Percentiles rank a stretch among this genome's conserved stretches.
Evolutionary conservation across 352 stramenopile genomes (phyloP).

Genomic region (Phytophthora cactorum): DNA sequence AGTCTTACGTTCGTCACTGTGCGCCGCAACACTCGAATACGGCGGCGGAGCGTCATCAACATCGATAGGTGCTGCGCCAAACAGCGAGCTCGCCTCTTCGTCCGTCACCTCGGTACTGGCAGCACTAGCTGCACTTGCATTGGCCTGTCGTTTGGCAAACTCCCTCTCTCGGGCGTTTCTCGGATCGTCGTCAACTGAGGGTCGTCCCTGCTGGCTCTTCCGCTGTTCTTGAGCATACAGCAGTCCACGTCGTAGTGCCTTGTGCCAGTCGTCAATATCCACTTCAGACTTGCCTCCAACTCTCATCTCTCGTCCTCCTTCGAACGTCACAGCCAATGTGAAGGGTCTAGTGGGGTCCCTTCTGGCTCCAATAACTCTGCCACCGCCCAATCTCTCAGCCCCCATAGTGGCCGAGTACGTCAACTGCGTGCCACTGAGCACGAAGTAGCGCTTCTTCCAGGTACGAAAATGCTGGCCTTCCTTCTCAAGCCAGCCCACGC

Average conservation of each 20-base stretch:
- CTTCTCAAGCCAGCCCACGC: slow-evolving; percentile 74
- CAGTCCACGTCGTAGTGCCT: slow-evolving; percentile 54
- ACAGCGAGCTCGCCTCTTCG: slow-evolving; percentile 39
- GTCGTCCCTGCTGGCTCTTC: slow-evolving; percentile 27
- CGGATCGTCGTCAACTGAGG: slow-evolving; percentile 34
- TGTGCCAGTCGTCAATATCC: slow-evolving; percentile 80
- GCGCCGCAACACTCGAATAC: slow-evolving; percentile 23
- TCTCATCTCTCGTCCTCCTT: slow-evolving; percentile 70
- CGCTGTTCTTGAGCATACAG: slow-evolving; percentile 44
- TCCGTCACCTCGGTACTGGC: slow-evolving; percentile 28
- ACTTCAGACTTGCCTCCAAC: slow-evolving; percentile 64
- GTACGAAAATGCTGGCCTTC: slow-evolving; percentile 69
- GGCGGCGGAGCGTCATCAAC: slow-evolving; percentile 21
- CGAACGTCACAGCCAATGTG: slow-evolving; percentile 67
- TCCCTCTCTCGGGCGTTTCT: slow-evolving; percentile 31
- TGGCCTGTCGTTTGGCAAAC: slow-evolving; percentile 41
- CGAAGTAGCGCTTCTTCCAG: slow-evolving; percentile 83
- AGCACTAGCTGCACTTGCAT: slow-evolving; percentile 21
- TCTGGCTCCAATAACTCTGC: slow-evolving; percentile 59
- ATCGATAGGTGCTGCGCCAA: slow-evolving; percentile 22
- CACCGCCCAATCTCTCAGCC: slow-evolving; percentile 49
- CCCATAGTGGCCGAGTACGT: slow-evolving; percentile 69
- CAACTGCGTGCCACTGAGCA: slow-evolving; percentile 64
- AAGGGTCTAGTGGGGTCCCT: slow-evolving; percentile 66
- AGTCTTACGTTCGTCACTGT: slow-evolving; percentile 25